Base-by-base conservation (phyloP, 768 basidiomycete genomes). In the Amanita muscaria region DNA sequence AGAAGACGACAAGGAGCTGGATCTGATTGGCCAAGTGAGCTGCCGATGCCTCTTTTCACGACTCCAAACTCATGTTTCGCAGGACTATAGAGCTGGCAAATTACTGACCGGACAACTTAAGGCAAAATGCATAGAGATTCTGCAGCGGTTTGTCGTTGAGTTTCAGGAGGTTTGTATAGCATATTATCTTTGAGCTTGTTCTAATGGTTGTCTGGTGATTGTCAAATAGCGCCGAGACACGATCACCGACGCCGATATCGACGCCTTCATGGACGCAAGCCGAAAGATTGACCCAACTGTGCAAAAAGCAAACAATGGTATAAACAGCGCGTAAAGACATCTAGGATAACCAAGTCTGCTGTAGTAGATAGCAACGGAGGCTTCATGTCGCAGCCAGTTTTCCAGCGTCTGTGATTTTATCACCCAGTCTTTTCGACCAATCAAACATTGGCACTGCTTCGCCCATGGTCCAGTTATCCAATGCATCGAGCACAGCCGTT, bases 21-120 rank as follows among this genome's bases (percentile, higher is more conserved):
- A 72, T 50, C 69, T 67, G 54, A 61, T 97, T 41, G 88, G 81
- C 24, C 76, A 79, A 67, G 93, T 91, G 52, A 49, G 79, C 57
- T 1, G 22, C 4, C 14, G 1, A 35, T 9, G 19, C 23, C 19
- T 37, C 22, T 5, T 25, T 23, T 12, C 1, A 15, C 22, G 27
- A 40, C 5, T 3, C 19, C n/a, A 21, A 3, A 32, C 18, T 42
- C 16, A 16, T 21, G 11, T 29, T 52, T 39, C 49, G 18, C 51
- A 97, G 92, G 92, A 94, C 41, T 99, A 99, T 63, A 83, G 91
- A 15, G 76, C 86, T 14, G 96, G 96, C 0, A 75, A 72, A 29
- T 59, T 99, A 43, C 71, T 96, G 41, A 96, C 93, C 0, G 90
- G 90, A 4, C 82, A 98, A 60, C 67, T 99, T 54, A 99, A 99